Conservation (phyloP, 768 basidiomycete species). For the Kwoniella newhampshirensis region DNA sequence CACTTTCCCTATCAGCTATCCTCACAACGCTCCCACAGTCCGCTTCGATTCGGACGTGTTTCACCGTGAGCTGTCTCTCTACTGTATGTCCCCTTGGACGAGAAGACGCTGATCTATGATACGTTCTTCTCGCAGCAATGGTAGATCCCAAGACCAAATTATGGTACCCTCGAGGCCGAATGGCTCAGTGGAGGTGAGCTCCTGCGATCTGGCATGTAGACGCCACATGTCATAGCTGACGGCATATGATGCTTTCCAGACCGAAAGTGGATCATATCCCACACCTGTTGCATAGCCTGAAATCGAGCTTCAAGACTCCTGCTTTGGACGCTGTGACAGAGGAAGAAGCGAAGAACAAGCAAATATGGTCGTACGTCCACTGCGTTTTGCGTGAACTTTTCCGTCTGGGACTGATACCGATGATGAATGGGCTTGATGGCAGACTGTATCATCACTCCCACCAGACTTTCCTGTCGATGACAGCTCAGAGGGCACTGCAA, state of each 20-base stretch:
- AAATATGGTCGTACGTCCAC: constrained; percentile 40
- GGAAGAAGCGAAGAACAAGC: constrained; percentile 42
- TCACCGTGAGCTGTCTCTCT: constrained; percentile 35
- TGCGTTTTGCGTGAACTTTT: background rate
- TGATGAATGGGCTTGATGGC: background rate
- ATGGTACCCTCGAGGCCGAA: constrained; percentile 33
- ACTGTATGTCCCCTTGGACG: background rate
- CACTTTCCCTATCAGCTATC: constrained; percentile 28
- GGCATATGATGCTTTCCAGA: too few species aligned
- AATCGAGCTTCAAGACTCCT: constrained; percentile 31
- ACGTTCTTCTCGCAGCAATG: constrained; percentile 26
- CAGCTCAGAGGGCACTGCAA: constrained; percentile 31
- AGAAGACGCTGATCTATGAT: too few species aligned
- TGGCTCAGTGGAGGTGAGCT: constrained; percentile 38
- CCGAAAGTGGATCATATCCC: constrained; percentile 39
- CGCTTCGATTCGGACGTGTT: constrained; percentile 42
- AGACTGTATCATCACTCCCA: constrained; percentile 43
- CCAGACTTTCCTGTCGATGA: constrained; percentile 43
- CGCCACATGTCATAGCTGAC: background rate
- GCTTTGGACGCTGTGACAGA: constrained; percentile 29
- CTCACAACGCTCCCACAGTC: constrained; percentile 25
- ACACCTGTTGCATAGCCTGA: constrained; percentile 36
- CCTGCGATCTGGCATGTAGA: background rate
- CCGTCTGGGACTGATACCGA: background rate
- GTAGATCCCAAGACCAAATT: constrained; percentile 42